Conservation (phyloP, 2,329 filamentous ascomycete species). For the Hymenoscyphus infarciens region DNA sequence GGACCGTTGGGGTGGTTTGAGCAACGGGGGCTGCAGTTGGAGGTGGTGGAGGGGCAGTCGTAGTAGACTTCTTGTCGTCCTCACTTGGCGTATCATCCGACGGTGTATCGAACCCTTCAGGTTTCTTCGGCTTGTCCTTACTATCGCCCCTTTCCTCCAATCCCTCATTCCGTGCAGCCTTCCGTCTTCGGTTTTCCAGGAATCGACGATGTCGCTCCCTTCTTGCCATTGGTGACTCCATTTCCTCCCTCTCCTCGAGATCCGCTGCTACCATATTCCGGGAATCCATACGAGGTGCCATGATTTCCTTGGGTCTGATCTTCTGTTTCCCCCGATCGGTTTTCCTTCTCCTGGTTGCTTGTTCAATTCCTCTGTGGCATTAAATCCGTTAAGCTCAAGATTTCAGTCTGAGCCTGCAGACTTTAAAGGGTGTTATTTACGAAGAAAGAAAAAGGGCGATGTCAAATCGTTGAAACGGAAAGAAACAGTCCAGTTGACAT, state of each 20-base stretch:
- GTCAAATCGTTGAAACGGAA: not conserved
- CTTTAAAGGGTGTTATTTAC: not conserved
- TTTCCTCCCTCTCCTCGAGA: not conserved
- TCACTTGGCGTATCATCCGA: not conserved
- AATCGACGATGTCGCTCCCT: constrained; percentile 1
- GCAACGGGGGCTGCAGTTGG: not conserved
- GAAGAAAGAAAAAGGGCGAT: not conserved
- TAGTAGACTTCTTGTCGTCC: not conserved
- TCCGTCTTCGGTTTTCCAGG: not conserved
- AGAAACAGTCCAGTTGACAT: not conserved
- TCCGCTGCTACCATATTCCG: not conserved
- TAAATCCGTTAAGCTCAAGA: not conserved
- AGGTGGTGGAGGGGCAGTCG: not conserved
- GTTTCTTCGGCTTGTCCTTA: not conserved
- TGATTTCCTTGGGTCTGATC: not conserved
- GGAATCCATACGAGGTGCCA: not conserved
- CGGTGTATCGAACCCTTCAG: not conserved
- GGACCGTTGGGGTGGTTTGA: not conserved
- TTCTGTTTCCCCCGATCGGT: not conserved
- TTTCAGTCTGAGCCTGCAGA: constrained; percentile 1
- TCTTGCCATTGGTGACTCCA: constrained; percentile 2
- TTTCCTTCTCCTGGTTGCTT: not conserved
- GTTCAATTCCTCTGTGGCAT: not conserved
- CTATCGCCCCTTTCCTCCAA: not conserved
- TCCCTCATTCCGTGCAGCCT: not conserved